Evolutionary conservation across 1,139 yeast species (phyloP), one percentile per base, ranked within the genome.

Genomic region (Yamadazyma diospyri): DNA sequence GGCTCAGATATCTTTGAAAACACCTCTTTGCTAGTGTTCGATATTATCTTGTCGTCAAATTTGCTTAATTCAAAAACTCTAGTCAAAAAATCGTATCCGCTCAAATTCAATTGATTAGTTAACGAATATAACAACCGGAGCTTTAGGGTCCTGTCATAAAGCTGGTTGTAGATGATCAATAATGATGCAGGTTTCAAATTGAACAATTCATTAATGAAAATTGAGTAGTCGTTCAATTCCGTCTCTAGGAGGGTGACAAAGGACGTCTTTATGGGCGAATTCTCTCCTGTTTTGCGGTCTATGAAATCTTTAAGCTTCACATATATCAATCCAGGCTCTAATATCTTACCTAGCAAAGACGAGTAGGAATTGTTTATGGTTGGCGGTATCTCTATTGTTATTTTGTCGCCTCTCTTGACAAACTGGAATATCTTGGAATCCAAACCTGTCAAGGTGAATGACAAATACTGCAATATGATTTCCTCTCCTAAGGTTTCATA

Each of bases 271-370:
- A 82, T 70, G 7, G 87, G 79, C 2, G 84, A 72, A 4, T 53
- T 42, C 2, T 38, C 39, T 9, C 9, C 19, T n/a, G 20, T 27
- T 4, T 30, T 32, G 21, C 25, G 21, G 16, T 23, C 26, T 6
- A 34, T 14, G 11, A 37, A 34, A 1, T 41, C 34, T 9, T 55
- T 53, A 25, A 85, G 54, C 34, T 61, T 57, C 36, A 69, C 70
- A 57, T 76, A 85, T 6, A 87, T 59, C 27, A 89, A 57, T 0
- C 88, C 94, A 2, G 87, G 81, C 53, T 89, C 97, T 29, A 83
- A 61, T 1, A 85, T 59, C 31, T 68, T 60, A 36, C 72, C 76
- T 22, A 86, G 53, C 16, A 81, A 46, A 0, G 80, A 78, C 25
- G 82, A 66, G 23, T 76, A 63, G 15, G 89, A 76, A 40, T 71